Base-by-base conservation (phyloP, 495 filamentous ascomycete species). In the Sabuloglossum arenarium region DNA sequence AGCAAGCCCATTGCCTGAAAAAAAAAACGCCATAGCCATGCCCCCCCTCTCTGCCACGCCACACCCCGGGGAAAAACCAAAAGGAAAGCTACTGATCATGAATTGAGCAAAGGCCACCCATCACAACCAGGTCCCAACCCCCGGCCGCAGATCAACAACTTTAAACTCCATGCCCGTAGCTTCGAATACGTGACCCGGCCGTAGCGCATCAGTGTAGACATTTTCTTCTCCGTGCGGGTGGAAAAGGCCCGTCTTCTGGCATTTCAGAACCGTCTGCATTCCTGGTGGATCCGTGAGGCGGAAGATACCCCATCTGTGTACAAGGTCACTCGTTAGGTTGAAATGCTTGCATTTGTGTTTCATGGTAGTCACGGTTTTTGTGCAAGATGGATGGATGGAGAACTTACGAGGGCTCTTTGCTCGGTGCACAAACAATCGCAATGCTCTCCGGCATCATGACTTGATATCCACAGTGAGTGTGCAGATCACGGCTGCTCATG, bases 341-440 rank as follows among this genome's bases (percentile, higher is more conserved):
- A n/a, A n/a, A n/a, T n/a, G n/a, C n/a, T n/a, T n/a, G n/a, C n/a
- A n/a, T n/a, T n/a, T n/a, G n/a, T n/a, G n/a, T n/a, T n/a, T n/a
- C n/a, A n/a, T 16, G 1, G 25, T 49, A 24, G 14, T 49, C 23
- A 49, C 9, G 3, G 45, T 6, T 24, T n/a, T 28, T 6, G 11
- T 1, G 8, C 23, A 51, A 23, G n/a, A 59, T 6, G 34, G 52
- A 59, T 14, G 6, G 9, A 31, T 1, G 1, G 8, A 32, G 6
- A 24, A 79, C 81, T 71, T 67, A 86, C 76, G 75, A 80, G 43
- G 87, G 86, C 14, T 73, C 71, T 58, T 82, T 83, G 46, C 75
- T 83, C 12, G 91, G 91, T 29, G 93, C 86, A 68, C 93, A 97
- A 47, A 98, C 91, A 60, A 98, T 93, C 8, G 93, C 91, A 63